These are phyloP conservation scores for Amanita pseudoporphyria DNA, from an alignment of 768 basidiomycete species.

Conservation along the genomic window DNA sequence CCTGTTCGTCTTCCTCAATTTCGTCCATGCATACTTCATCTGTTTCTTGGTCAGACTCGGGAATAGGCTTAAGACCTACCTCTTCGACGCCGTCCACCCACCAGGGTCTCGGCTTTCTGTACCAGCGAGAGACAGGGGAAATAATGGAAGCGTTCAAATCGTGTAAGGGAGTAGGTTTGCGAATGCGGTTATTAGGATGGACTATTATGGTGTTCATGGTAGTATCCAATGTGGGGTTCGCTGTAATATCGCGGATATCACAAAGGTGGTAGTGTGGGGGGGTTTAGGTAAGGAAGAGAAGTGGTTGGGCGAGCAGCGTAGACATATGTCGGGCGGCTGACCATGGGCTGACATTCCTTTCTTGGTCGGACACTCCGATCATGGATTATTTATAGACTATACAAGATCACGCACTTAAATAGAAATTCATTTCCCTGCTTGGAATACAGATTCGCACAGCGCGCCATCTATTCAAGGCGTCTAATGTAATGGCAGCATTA, in stretches of 20 bases:
- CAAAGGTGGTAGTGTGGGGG: neutral
- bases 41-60: neutral
- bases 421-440: no score
- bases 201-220: neutral
- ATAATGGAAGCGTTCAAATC: neutral
- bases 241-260: conserved; percentile 1
- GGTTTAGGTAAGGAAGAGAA: conserved; percentile 5
- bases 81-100: neutral
- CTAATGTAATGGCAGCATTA: no score
- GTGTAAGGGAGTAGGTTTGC: neutral
- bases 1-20: no score
- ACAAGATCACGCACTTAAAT: no score
- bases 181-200: neutral
- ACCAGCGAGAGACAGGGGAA: neutral
- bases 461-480: no score
- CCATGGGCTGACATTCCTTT: neutral
- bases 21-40: neutral
- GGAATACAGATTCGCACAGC: no score
- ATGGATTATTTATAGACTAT: no score
- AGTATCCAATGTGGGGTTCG: neutral
- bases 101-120: neutral
- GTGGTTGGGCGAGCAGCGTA: neutral
- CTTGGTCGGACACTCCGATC: no score
- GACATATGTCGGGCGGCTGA: neutral
- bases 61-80: neutral